These are phyloP conservation scores for Groenewaldozyma tartarivorans DNA, from an alignment of 805 yeast species.

Conservation along the genomic window DNA sequence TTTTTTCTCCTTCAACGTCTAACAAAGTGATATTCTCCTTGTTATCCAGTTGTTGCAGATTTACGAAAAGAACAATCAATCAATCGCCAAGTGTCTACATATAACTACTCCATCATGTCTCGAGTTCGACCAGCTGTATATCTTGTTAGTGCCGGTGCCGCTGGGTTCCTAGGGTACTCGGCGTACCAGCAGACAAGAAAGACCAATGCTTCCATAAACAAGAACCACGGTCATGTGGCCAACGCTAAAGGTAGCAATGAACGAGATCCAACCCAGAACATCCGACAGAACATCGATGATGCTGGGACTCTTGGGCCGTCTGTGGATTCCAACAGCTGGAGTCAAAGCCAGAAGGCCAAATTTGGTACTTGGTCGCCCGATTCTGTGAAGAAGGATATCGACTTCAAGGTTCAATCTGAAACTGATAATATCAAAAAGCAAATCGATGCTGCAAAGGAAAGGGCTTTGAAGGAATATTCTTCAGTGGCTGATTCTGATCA, in stretches of 20 bases:
- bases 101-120: no score
- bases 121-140: no score
- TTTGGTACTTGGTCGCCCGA: conserved; percentile 6
- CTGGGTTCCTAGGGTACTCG: neutral
- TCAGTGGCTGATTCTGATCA: conserved; percentile 1
- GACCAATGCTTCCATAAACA: no score
- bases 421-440: conserved; percentile 8
- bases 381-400: conserved; percentile 5
- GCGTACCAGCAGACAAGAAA: no score
- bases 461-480: conserved; percentile 4
- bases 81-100: no score
- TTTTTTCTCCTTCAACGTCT: no score
- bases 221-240: no score
- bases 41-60: no score
- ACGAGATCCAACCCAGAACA: neutral
- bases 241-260: no score
- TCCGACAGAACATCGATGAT: neutral
- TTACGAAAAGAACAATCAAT: no score
- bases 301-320: conserved; percentile 1
- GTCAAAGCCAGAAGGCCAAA: conserved; percentile 3
- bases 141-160: neutral
- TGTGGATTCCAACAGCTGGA: conserved; percentile 3
- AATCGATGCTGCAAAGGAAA: conserved; percentile 9
- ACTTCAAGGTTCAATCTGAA: conserved; percentile 5
- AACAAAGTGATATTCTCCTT: no score